phyloP scores from a whole-genome alignment of 2,329 filamentous ascomycete species.

The Teratosphaeria pseudoeucalypti region DNA sequence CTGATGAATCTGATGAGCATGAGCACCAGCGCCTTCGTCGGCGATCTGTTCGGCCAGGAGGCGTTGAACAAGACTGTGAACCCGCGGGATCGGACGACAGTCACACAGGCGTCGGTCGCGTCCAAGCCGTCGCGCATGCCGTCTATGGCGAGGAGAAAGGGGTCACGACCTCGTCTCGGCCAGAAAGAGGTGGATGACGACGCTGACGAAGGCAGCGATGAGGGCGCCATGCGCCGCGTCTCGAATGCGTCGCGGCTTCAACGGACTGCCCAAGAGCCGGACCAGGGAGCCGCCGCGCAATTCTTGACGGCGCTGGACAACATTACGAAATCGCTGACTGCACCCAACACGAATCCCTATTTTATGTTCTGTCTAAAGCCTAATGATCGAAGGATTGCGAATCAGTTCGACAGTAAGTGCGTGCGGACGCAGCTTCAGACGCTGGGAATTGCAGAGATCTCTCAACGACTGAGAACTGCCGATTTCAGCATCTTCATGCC shows the following conservation, averaged over 20 bases:
- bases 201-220: conserved; percentile 32
- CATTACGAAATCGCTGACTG: conserved; percentile 74
- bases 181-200: conserved; percentile 31
- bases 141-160: conserved; percentile 79
- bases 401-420: conserved; percentile 98
- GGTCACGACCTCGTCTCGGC: conserved; percentile 35
- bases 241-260: conserved; percentile 28
- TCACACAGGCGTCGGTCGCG: conserved; percentile 92
- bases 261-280: conserved; percentile 32
- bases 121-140: conserved; percentile 89
- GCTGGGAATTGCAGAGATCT: conserved; percentile 93
- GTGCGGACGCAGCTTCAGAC: conserved; percentile 90
- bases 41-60: conserved; percentile 90
- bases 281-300: conserved; percentile 85
- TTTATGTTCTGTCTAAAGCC: conserved; percentile 97
- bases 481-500: conserved; percentile 95
- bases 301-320: conserved; percentile 84
- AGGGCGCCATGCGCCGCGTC: conserved; percentile 23
- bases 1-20: conserved; percentile 86
- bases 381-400: conserved; percentile 91
- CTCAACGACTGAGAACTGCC: conserved; percentile 79
- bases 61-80: conserved; percentile 88
- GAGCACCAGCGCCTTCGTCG: conserved; percentile 79
- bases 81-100: conserved; percentile 76
- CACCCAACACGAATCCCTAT: conserved; percentile 79